A percentile compares a stretch with the other conserved stretches of the same genome.
phyloP scores from a whole-genome alignment of 2,329 filamentous ascomycete genomes.

The Exophiala sp. region DNA sequence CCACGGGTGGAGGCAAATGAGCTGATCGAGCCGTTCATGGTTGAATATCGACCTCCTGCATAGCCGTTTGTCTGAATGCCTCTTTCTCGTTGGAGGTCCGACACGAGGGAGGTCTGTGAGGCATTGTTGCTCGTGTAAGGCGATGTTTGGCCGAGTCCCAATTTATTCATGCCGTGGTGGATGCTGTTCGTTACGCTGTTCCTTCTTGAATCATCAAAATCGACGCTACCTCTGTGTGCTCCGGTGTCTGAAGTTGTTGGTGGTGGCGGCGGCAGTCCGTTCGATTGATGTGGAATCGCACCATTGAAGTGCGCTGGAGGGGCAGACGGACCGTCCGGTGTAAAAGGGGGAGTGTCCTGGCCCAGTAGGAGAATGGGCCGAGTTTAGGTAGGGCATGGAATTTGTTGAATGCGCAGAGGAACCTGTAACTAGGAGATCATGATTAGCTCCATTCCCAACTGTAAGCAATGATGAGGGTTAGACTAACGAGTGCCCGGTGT shows the following conservation, averaged over 20 bases:
- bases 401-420: slow-evolving; percentile 47
- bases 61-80: slow-evolving; percentile 38
- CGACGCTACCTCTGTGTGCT: slow-evolving; percentile 41
- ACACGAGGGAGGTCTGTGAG: slow-evolving; percentile 43
- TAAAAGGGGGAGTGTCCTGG: slow-evolving; percentile 40
- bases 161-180: slow-evolving; percentile 45
- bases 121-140: slow-evolving; percentile 40
- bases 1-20: slow-evolving; percentile 35
- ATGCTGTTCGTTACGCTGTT: slow-evolving; percentile 47
- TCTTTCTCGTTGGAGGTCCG: slow-evolving; percentile 39
- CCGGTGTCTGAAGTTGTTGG: slow-evolving; percentile 49
- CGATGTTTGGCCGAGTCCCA: slow-evolving; percentile 44
- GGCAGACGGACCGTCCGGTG: slow-evolving; percentile 37
- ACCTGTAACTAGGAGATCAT: slow-evolving; percentile 31
- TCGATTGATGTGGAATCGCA: slow-evolving; percentile 36
- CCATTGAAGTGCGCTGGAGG: slow-evolving; percentile 38
- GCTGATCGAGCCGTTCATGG: slow-evolving; percentile 37
- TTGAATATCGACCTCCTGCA: slow-evolving; percentile 39
- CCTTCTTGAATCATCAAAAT: slow-evolving; percentile 44
- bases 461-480: slow-evolving; percentile 20
- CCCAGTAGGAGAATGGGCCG: slow-evolving; percentile 42
- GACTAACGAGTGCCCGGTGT: slow-evolving; percentile 52
- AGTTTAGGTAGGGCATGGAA: slow-evolving; percentile 41
- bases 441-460: slow-evolving; percentile 19
- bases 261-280: slow-evolving; percentile 52